Evolutionary conservation across 768 basidiomycete species (phyloP), one percentile per base, ranked within the genome.

Genomic region (Dacryopinax primogenitus): DNA sequence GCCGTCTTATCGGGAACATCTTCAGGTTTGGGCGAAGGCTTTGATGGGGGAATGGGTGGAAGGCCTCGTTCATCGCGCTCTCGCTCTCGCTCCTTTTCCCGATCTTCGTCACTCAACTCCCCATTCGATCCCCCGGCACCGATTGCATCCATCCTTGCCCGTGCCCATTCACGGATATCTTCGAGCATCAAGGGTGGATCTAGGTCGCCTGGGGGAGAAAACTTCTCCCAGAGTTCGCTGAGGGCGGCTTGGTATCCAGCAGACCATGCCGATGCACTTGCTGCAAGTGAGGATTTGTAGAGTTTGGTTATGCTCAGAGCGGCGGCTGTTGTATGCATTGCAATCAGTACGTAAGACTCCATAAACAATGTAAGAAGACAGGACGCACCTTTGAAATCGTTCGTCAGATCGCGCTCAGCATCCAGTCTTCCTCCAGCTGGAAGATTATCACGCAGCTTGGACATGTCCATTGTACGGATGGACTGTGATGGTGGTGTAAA

Each of bases 161-260:
- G 51, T 28, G 51, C 51, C 51, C 51, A 58, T 30, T 58, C 51
- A 23, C 51, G 51, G 15, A 58, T 58, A 30, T 58, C 51, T 7
- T 58, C 51, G 9, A 30, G 4, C 11, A 30, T 30, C 13, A 58
- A 7, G 2, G 51, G 51, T 32, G 26, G 26, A 28, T 58, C 51
- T 11, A 58, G 23, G n/a, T n/a, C n/a, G n/a, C n/a, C n/a, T n/a
- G n/a, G n/a, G n/a, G n/a, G n/a, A n/a, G n/a, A n/a, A n/a, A n/a
- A n/a, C 51, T 58, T 58, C 51, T 58, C 51, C 23, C 15, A 26
- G 26, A 58, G 51, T 18, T 58, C 51, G 32, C 26, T 58, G 26
- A 58, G 30, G 18, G 51, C 51, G 3, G 51, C 51, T 30, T 58
- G 51, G 18, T 58, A 58, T 13, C 51, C 51, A 13, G 51, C 23